Base-by-base conservation (phyloP, 1,139 yeast genomes). In the Chernovozyma aurita region DNA sequence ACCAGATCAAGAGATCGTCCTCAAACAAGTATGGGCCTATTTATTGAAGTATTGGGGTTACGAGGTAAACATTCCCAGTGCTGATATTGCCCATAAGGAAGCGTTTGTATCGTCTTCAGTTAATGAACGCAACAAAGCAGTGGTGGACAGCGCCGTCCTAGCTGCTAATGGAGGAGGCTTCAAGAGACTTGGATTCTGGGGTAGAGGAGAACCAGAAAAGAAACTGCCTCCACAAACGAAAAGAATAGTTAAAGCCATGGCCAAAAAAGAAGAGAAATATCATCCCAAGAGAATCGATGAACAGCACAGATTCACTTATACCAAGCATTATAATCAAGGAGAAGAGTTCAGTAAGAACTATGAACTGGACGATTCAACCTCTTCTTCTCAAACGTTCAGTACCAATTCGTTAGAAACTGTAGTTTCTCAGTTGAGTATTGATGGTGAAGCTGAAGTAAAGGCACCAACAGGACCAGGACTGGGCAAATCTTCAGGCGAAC, bases 21-120 rank as follows among this genome's bases (percentile, higher is more conserved):
- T 65, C 40, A 70, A 70, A 45, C 76, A 70, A 43, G 45, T 50
- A 12, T 67, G 70, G 70, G 73, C 70, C n/a, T 52, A 57, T 37
- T 29, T 61, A 13, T 53, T 68, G 37, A 60, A 57, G 42, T 65
- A 46, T 42, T 63, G 58, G 49, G 76, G 75, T 14, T 68, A 66
- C 44, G 61, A 51, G 2, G 31, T 69, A 16, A 50, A 52, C 33
- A 52, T 69, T 31, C 42, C 57, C n/a, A 42, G 41, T n/a, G 57
- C 52, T 3, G 74, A 69, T 38, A 37, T 69, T 28, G 45, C 46
- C 12, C 63, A 46, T 40, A 51, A 51, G 30, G 67, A 63, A 36
- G 57, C 69, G 34, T 68, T 49, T 42, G 61, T 68, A 24, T 53
- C 66, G 11, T 65, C 72, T 8, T 46, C 55, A 1, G 42, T 42